Evolutionary conservation across 2,329 filamentous ascomycete species (phyloP).

Genomic region (Ophiocordyceps camponoti-saundersi): DNA sequence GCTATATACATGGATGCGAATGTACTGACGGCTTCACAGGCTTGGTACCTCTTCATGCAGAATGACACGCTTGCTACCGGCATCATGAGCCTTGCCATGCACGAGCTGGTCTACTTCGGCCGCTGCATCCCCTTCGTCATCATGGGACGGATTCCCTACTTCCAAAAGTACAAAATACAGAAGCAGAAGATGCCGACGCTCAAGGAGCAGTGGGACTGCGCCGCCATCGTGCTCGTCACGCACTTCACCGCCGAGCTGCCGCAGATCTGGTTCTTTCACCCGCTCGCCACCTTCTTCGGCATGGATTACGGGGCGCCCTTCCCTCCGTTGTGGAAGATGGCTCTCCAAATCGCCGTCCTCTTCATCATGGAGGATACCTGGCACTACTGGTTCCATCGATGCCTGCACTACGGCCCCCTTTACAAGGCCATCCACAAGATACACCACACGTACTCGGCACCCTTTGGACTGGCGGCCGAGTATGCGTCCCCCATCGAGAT

Average conservation of each 20-base stretch:
- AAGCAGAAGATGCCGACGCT: slow-evolving; percentile 77
- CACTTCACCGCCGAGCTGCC: slow-evolving; percentile 97
- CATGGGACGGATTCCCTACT: slow-evolving; percentile 72
- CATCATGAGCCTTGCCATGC: slow-evolving; percentile 93
- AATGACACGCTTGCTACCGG: slow-evolving; percentile 94
- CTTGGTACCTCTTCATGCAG: slow-evolving; percentile 96
- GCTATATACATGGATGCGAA: slow-evolving; percentile 80
- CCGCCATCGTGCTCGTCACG: slow-evolving; percentile 76
- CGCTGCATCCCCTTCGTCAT: slow-evolving; percentile 82
- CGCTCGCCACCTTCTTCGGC: slow-evolving; percentile 82
- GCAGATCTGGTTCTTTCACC: slow-evolving; percentile 98
- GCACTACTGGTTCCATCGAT: slow-evolving; percentile 96
- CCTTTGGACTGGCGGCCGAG: slow-evolving; percentile 90
- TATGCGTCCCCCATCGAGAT: slow-evolving; percentile 96
- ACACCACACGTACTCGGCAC: slow-evolving; percentile 95
- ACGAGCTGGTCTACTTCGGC: slow-evolving; percentile 90
- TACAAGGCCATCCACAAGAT: slow-evolving; percentile 98
- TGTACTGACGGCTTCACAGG: slow-evolving; percentile 65
- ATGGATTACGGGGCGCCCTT: slow-evolving; percentile 82
- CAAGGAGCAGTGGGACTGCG: slow-evolving; percentile 88
- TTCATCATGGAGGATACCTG: slow-evolving; percentile 93
- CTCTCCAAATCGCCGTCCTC: slow-evolving; percentile 80
- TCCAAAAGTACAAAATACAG: slow-evolving; percentile 92
- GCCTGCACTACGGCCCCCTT: slow-evolving; percentile 82
- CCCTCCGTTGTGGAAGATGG: slow-evolving; percentile 71